Evolutionary conservation across 2,329 filamentous ascomycete species (phyloP).

Genomic region (Colletotrichum acutatum): DNA sequence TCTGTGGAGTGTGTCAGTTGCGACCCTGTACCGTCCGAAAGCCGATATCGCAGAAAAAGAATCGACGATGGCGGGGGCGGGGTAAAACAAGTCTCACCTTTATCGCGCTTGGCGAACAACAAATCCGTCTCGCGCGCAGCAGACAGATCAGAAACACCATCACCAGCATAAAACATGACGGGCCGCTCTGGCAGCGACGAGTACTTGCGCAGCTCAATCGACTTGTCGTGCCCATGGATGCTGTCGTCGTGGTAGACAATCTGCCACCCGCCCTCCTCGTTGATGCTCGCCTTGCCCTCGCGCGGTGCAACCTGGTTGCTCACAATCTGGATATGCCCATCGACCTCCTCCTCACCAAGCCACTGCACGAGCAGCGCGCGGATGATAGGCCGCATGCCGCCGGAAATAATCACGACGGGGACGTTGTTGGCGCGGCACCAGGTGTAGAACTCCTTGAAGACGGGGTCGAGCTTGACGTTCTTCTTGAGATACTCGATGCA

Average conservation of each 20-base stretch:
- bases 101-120: conserved; percentile 91
- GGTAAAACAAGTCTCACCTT: conserved; percentile 65
- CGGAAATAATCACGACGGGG: conserved; percentile 90
- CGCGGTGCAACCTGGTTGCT: conserved; percentile 81
- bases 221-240: conserved; percentile 97
- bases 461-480: conserved; percentile 89
- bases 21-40: neutral
- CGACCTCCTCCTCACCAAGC: conserved; percentile 78
- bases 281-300: conserved; percentile 73
- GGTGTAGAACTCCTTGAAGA: conserved; percentile 87
- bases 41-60: neutral
- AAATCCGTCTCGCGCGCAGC: conserved; percentile 93
- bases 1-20: conserved; percentile 60
- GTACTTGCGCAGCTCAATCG: conserved; percentile 89
- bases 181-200: conserved; percentile 79
- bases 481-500: conserved; percentile 82
- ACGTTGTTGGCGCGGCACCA: conserved; percentile 87
- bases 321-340: conserved; percentile 83
- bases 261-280: conserved; percentile 85
- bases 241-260: conserved; percentile 91
- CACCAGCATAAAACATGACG: conserved; percentile 92
- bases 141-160: conserved; percentile 92
- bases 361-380: conserved; percentile 82
- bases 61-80: neutral
- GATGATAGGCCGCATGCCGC: conserved; percentile 94